Evolutionary conservation across 2,329 filamentous ascomycete genomes (phyloP).

Genomic region (Emergomyces orientalis): DNA sequence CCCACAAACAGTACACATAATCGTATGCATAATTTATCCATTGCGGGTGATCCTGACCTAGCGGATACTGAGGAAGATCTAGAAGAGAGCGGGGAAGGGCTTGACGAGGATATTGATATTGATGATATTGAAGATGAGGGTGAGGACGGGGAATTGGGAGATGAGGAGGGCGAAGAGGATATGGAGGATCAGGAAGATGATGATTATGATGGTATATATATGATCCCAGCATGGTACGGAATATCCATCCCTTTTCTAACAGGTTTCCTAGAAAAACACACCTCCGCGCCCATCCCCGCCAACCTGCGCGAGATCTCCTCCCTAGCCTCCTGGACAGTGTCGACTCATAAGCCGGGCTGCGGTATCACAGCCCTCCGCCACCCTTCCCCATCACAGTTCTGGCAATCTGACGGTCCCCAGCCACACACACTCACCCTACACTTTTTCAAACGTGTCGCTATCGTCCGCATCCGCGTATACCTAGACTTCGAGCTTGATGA

Average conservation of each 20-base stretch:
- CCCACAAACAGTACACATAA: background rate
- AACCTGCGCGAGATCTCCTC: slow-evolving; percentile 54
- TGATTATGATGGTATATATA: slow-evolving; percentile 25
- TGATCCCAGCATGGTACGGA: slow-evolving; percentile 23
- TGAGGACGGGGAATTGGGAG: background rate
- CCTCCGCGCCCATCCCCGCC: slow-evolving; percentile 30
- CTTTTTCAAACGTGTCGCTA: slow-evolving; percentile 47
- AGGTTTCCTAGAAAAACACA: slow-evolving; percentile 22
- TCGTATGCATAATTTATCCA: background rate
- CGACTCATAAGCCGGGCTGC: slow-evolving; percentile 53
- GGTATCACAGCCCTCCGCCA: slow-evolving; percentile 51
- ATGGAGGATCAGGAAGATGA: slow-evolving; percentile 15
- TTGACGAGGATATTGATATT: slow-evolving; percentile 10
- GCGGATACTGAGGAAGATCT: background rate
- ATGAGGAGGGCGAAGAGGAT: slow-evolving; percentile 14
- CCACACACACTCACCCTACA: slow-evolving; percentile 55
- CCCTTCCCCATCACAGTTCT: slow-evolving; percentile 49
- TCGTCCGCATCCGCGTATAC: slow-evolving; percentile 46
- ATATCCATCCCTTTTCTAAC: background rate
- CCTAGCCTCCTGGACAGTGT: slow-evolving; percentile 57
- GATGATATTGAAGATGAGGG: slow-evolving; percentile 13
- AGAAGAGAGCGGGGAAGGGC: background rate
- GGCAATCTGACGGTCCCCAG: slow-evolving; percentile 59
- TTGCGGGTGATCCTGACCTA: background rate
- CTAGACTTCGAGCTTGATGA: slow-evolving; percentile 91